These are phyloP conservation scores for Huntiella abstrusa DNA, from an alignment of 2,329 filamentous ascomycete genomes.

Conservation along the genomic window DNA sequence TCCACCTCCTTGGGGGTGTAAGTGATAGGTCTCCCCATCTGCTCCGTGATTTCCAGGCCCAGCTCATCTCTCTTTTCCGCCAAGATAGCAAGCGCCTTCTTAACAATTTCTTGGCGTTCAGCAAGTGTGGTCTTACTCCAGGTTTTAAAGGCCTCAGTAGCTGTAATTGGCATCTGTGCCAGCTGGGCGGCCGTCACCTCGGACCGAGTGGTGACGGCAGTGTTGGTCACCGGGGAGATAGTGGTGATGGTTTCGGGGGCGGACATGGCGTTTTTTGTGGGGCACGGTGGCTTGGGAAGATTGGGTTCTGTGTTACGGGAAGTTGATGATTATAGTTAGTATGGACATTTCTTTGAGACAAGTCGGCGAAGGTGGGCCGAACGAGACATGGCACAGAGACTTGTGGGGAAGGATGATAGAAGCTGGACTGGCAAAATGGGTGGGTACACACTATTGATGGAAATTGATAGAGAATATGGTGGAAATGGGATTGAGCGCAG, in stretches of 20 bases:
- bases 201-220: conserved; percentile 61
- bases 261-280: conserved; percentile 23
- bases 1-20: conserved; percentile 69
- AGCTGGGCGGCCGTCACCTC: conserved; percentile 55
- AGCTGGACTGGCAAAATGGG: too few relatives aligned
- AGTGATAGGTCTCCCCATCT: conserved; percentile 87
- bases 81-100: conserved; percentile 57
- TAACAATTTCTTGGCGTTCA: conserved; percentile 63
- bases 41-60: conserved; percentile 68
- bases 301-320: neutral
- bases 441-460: too few relatives aligned
- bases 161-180: conserved; percentile 48
- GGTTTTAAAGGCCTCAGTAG: conserved; percentile 55
- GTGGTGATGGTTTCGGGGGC: conserved; percentile 50
- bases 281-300: neutral
- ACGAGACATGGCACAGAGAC: too few relatives aligned
- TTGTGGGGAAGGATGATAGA: too few relatives aligned
- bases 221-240: conserved; percentile 79
- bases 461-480: too few relatives aligned
- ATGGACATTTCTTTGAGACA: too few relatives aligned
- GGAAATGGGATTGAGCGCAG: too few relatives aligned
- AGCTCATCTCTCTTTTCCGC: conserved; percentile 57
- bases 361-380: too few relatives aligned
- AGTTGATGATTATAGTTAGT: too few relatives aligned
- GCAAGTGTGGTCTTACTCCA: conserved; percentile 58